Conservation (phyloP, 2,329 filamentous ascomycete genomes). For the Pseudogymnoascus sp. region DNA sequence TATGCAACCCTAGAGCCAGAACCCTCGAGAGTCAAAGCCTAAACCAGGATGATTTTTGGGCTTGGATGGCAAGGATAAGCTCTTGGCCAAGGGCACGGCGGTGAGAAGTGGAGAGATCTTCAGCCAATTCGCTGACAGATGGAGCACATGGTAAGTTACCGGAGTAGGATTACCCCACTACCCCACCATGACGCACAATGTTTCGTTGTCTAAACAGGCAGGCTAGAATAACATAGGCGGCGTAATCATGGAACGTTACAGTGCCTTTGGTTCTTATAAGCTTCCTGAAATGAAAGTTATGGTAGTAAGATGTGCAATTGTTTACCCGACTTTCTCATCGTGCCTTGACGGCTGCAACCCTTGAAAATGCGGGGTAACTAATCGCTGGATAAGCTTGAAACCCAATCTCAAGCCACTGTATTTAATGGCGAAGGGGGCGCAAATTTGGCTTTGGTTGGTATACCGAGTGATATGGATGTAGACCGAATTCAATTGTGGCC, state of each 20-base stretch:
- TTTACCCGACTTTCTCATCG: neutral
- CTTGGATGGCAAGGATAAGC: neutral
- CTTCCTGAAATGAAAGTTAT: neutral
- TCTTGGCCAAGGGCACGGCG: neutral
- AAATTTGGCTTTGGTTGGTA: no score
- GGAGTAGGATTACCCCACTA: neutral
- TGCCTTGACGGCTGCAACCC: neutral
- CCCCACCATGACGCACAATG: neutral
- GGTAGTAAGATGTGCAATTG: neutral
- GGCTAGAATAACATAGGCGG: neutral
- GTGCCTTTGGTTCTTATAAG: neutral
- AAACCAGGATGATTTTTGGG: neutral
- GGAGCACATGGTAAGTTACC: neutral
- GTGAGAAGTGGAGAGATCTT: neutral
- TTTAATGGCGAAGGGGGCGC: neutral
- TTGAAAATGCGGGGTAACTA: neutral
- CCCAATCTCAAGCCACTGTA: neutral
- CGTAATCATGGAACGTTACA: neutral
- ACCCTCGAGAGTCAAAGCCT: neutral
- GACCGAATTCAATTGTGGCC: no score
- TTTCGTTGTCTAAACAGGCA: neutral
- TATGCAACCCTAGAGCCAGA: neutral
- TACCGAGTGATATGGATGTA: no score
- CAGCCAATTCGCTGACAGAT: neutral
- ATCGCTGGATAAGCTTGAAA: neutral